These are phyloP conservation scores for Coprinopsis strossmayeri DNA, from an alignment of 768 basidiomycete species.

Conservation along the genomic window DNA sequence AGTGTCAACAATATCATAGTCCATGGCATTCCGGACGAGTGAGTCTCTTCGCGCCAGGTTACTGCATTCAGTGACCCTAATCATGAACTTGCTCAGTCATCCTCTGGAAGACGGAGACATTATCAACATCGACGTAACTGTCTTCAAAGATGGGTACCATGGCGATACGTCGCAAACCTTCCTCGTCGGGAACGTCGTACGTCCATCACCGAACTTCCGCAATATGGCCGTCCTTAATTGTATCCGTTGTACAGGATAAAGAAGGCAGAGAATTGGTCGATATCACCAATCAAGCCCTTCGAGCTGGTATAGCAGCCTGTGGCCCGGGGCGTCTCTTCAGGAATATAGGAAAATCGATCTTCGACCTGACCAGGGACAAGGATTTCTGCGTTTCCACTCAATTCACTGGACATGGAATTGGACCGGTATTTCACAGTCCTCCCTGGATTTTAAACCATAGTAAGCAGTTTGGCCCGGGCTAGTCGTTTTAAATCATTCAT, in stretches of 20 bases:
- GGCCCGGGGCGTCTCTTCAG: slow-evolving; percentile 65
- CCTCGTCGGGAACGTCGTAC: slow-evolving; percentile 72
- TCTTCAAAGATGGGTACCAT: slow-evolving; percentile 79
- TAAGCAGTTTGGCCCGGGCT: slow-evolving; percentile 24
- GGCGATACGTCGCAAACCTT: slow-evolving; percentile 88
- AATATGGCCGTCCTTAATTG: background rate
- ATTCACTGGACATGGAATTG: slow-evolving; percentile 87
- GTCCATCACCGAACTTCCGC: slow-evolving; percentile 7
- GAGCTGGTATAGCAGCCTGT: slow-evolving; percentile 67
- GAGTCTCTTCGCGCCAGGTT: no score
- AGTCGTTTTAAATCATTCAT: background rate
- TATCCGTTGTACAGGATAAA: slow-evolving; percentile 46
- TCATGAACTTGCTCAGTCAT: slow-evolving; percentile 47
- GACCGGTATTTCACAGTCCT: slow-evolving; percentile 66
- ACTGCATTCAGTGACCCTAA: no score
- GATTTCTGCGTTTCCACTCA: slow-evolving; percentile 60
- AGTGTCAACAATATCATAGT: slow-evolving; percentile 84
- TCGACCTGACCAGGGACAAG: slow-evolving; percentile 33
- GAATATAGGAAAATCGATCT: slow-evolving; percentile 67
- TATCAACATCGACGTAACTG: slow-evolving; percentile 82
- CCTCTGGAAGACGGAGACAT: slow-evolving; percentile 79
- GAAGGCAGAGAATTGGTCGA: slow-evolving; percentile 59
- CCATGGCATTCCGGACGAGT: slow-evolving; percentile 93
- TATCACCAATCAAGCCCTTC: slow-evolving; percentile 57
- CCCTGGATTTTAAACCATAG: slow-evolving; percentile 83